These are phyloP conservation scores for Colletotrichum ledebouriae DNA, from an alignment of 2,329 filamentous ascomycete species.

Conservation along the genomic window DNA sequence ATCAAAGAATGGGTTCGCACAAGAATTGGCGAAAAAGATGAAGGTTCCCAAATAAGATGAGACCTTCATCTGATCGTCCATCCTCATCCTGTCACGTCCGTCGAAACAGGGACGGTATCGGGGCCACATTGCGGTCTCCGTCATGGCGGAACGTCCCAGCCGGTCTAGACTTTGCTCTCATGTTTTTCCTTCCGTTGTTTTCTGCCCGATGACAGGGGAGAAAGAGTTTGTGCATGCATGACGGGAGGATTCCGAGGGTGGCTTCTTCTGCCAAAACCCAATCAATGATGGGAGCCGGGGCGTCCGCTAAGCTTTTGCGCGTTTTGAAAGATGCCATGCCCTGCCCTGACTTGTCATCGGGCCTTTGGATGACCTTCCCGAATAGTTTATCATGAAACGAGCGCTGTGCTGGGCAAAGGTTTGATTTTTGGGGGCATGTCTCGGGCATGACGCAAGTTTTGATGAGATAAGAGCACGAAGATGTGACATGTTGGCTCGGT, in stretches of 20 bases:
- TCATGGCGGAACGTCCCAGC: constrained; percentile 7
- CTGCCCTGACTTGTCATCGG: neutral
- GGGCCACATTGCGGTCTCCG: constrained; percentile 14
- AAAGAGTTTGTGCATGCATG: no score
- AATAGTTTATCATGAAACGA: constrained; percentile 8
- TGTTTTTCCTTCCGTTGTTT: neutral
- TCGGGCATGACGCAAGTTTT: neutral
- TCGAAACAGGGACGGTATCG: constrained; percentile 34
- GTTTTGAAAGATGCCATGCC: neutral
- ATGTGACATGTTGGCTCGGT: neutral
- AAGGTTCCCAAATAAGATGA: constrained; percentile 25
- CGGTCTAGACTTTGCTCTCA: constrained; percentile 21
- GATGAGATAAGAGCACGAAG: neutral
- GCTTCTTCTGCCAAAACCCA: neutral
- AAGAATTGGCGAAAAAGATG: neutral
- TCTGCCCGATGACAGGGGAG: no score
- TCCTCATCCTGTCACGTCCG: constrained; percentile 11
- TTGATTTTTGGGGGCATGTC: neutral
- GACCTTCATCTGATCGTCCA: constrained; percentile 19
- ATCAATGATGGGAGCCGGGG: neutral
- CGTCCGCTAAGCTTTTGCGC: constrained; percentile 9
- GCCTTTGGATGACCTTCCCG: neutral
- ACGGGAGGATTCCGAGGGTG: neutral
- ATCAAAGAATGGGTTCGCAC: neutral
- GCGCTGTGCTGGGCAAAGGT: neutral